Conservation (phyloP, 2,329 filamentous ascomycete species). For the Pestalotiopsis sp. region DNA sequence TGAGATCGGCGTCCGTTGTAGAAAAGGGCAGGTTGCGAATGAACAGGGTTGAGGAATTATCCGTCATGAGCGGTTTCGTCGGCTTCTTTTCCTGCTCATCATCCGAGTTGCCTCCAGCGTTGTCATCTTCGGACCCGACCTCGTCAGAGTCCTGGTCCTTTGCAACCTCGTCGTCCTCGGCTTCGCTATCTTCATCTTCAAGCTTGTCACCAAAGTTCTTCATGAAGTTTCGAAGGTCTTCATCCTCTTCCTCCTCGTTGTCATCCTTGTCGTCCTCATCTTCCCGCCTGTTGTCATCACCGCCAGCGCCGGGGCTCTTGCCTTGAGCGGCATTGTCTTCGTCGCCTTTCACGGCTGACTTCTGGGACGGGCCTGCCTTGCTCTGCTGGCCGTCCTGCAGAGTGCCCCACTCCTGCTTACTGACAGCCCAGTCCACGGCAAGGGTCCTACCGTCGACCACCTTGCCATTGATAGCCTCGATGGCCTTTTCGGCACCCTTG, state of each 20-base stretch:
- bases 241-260: slow-evolving; percentile 42
- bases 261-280: slow-evolving; percentile 29
- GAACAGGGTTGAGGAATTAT: slow-evolving; percentile 82
- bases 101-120: slow-evolving; percentile 23
- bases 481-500: slow-evolving; percentile 84
- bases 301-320: slow-evolving; percentile 34
- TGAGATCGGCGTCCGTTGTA: slow-evolving; percentile 78
- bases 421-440: slow-evolving; percentile 96
- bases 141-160: slow-evolving; percentile 30
- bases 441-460: slow-evolving; percentile 84
- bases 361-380: slow-evolving; percentile 29
- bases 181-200: slow-evolving; percentile 58
- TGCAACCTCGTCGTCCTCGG: slow-evolving; percentile 41
- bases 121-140: slow-evolving; percentile 35
- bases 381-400: slow-evolving; percentile 48
- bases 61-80: slow-evolving; percentile 45
- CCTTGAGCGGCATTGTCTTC: slow-evolving; percentile 37
- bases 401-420: slow-evolving; percentile 83
- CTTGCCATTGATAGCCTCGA: slow-evolving; percentile 86
- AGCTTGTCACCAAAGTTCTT: slow-evolving; percentile 57
- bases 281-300: slow-evolving; percentile 33
- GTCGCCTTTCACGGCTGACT: slow-evolving; percentile 31
- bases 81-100: slow-evolving; percentile 37
- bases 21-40: slow-evolving; percentile 94
- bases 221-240: slow-evolving; percentile 57